A percentile compares a stretch with the other conserved stretches of the same genome.
Conservation (phyloP, 768 basidiomycete species). For the Suillus americanus region DNA sequence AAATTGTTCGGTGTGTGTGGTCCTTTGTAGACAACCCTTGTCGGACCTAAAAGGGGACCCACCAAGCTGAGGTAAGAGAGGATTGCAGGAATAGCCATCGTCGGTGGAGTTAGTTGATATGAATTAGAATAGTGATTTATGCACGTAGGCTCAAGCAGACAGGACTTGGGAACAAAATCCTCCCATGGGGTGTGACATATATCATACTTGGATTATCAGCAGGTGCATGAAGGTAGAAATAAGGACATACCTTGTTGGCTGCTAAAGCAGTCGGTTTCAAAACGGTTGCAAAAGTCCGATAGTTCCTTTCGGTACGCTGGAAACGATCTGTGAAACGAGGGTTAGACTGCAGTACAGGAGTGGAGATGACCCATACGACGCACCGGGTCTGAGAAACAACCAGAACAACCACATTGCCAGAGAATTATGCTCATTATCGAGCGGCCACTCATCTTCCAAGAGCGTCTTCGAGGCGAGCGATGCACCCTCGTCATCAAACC, state of each 20-base stretch:
- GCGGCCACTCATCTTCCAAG: conserved; percentile 54
- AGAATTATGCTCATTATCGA: conserved; percentile 48
- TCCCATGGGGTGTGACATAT: conserved; percentile 59
- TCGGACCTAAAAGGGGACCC: conserved; percentile 18
- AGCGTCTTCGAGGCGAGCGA: conserved; percentile 47
- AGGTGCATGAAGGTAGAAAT: conserved; percentile 16
- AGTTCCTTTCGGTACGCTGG: conserved; percentile 34
- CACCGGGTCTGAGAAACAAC: conserved; percentile 65
- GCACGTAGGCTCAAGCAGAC: conserved; percentile 14
- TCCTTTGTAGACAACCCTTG: background rate
- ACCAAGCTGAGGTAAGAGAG: conserved; percentile 64
- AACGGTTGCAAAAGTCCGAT: conserved; percentile 47
- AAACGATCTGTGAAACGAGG: conserved; percentile 45
- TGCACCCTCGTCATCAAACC: conserved; percentile 60
- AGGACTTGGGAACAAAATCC: conserved; percentile 45
- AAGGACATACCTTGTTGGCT: conserved; percentile 54
- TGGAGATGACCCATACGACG: conserved; percentile 22
- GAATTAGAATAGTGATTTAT: conserved; percentile 44
- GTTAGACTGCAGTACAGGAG: background rate
- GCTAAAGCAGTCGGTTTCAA: conserved; percentile 65
- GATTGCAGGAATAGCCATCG: conserved; percentile 70
- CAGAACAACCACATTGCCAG: conserved; percentile 81
- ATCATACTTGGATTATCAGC: conserved; percentile 49
- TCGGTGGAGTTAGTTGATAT: conserved; percentile 52
- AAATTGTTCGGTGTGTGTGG: conserved; percentile 17